phyloP scores from a whole-genome alignment of 176 grass and related monocot species.

The Miscanthus lutarioriparius region DNA sequence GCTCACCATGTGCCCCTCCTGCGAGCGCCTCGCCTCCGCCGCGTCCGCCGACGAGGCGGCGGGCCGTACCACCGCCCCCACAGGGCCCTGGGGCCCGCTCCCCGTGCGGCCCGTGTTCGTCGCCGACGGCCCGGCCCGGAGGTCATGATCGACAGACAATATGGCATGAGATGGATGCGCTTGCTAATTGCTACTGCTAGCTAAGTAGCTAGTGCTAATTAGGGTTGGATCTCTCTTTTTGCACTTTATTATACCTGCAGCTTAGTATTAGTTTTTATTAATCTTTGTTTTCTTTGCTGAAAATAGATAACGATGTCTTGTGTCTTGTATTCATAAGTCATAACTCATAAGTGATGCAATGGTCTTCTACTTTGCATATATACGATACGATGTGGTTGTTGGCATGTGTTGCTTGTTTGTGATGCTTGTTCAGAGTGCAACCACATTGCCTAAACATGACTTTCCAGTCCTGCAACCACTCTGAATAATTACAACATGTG shows the following conservation, averaged over 20 bases:
- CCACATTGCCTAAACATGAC: background rate
- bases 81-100: constrained; percentile 44
- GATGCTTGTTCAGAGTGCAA: background rate
- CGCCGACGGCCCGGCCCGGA: constrained; percentile 42
- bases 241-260: background rate
- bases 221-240: background rate
- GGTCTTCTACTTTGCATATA: background rate
- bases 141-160: constrained; percentile 23
- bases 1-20: constrained; percentile 90
- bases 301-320: background rate
- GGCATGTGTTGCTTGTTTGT: background rate
- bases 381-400: background rate
- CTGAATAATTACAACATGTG: background rate
- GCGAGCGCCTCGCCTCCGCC: constrained; percentile 49
- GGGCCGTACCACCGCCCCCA: background rate
- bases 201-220: background rate
- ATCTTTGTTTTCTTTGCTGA: background rate
- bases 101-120: constrained; percentile 40
- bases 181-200: background rate
- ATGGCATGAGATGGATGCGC: background rate
- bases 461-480: background rate
- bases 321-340: constrained; percentile 13
- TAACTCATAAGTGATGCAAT: constrained; percentile 12
- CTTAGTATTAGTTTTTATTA: background rate
- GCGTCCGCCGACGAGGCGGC: background rate